Evolutionary conservation across 2,329 filamentous ascomycete genomes (phyloP).

Genomic region (Nigrograna mackinnonii): DNA sequence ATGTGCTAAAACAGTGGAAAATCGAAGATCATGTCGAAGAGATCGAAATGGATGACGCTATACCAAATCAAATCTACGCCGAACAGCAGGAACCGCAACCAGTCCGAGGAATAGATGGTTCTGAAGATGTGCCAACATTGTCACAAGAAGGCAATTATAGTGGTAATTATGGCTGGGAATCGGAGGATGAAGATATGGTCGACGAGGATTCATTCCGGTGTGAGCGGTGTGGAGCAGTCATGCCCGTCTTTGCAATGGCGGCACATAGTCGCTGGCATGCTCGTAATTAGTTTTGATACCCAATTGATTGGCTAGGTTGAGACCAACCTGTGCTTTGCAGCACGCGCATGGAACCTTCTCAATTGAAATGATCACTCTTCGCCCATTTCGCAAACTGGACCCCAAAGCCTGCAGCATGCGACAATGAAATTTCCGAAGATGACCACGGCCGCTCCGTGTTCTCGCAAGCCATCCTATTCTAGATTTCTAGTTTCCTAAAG

Average conservation of each 20-base stretch:
- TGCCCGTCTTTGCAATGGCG: conserved; percentile 62
- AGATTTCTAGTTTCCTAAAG: neutral
- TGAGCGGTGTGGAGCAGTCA: conserved; percentile 55
- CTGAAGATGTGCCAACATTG: neutral
- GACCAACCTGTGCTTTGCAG: too few species aligned
- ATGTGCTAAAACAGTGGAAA: conserved; percentile 69
- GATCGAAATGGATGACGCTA: neutral
- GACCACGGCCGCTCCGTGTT: neutral
- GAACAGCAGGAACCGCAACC: neutral
- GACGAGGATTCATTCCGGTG: conserved; percentile 43
- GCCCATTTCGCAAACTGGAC: too few species aligned
- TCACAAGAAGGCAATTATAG: conserved; percentile 8
- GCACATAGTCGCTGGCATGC: conserved; percentile 61
- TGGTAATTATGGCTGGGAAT: conserved; percentile 26
- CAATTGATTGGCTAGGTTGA: too few species aligned
- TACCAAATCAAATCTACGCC: too few species aligned
- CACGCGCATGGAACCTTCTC: too few species aligned
- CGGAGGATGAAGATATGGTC: conserved; percentile 36
- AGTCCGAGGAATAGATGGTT: neutral
- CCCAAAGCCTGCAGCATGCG: too few species aligned
- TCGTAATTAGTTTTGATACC: conserved; percentile 19
- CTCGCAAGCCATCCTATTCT: neutral
- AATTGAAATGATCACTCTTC: too few species aligned
- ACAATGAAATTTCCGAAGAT: too few species aligned
- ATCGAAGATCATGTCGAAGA: conserved; percentile 52